These are phyloP conservation scores for Tilletia setariae DNA, from an alignment of 1,284 basidiomycete species.

Conservation along the genomic window DNA sequence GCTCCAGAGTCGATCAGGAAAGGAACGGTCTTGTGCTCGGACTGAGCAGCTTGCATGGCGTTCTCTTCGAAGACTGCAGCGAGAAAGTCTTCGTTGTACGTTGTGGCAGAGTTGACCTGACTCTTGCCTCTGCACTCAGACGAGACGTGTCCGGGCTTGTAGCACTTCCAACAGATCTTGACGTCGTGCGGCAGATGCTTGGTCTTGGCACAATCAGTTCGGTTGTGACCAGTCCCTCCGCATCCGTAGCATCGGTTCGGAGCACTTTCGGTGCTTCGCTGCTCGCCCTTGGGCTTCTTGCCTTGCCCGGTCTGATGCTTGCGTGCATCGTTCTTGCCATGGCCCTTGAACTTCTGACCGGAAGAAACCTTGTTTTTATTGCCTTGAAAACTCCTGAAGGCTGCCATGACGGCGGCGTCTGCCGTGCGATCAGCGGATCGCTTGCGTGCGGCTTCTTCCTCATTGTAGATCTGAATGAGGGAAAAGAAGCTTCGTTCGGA, in stretches of 20 bases:
- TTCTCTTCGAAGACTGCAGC: not conserved
- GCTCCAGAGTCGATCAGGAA: too few species aligned
- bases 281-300: not conserved
- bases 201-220: not conserved
- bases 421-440: too few species aligned
- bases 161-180: not conserved
- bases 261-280: not conserved
- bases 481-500: too few species aligned
- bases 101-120: not conserved
- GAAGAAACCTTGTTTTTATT: not conserved
- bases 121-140: not conserved
- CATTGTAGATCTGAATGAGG: too few species aligned
- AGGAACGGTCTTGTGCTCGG: not conserved
- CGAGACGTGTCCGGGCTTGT: not conserved
- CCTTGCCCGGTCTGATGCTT: too few species aligned
- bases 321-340: too few species aligned
- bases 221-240: not conserved
- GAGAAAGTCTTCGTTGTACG: not conserved
- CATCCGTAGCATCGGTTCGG: not conserved
- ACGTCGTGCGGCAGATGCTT: not conserved
- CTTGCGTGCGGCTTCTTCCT: too few species aligned
- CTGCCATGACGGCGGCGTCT: too few species aligned
- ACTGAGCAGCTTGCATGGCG: not conserved
- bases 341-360: not conserved
- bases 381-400: too few species aligned